Base-by-base conservation (phyloP, 805 yeast genomes). In the Blastobotrys chiropterorum region DNA sequence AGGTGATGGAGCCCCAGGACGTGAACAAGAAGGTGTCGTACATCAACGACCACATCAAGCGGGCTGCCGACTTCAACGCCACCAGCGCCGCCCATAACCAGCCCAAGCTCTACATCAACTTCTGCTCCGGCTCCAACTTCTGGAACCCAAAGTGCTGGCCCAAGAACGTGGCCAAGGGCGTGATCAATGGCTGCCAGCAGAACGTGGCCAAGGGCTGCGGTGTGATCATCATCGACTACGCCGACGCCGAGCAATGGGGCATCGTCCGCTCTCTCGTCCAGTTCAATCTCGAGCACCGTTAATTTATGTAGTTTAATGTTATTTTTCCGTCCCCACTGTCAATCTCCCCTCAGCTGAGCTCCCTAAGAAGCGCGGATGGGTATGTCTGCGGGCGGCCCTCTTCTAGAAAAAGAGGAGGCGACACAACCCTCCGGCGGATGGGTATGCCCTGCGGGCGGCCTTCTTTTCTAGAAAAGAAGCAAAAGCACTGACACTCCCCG, bases 61-160 rank as follows among this genome's bases (percentile, higher is more conserved):
- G 73, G 48, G 86, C 92, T 1, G 63, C 65, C 34, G 72, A 78
- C 19, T 75, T 78, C 67, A 76, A 74, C 60, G 53, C 65, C 13
- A 72, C 78, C 47, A 64, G 71, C 51, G 57, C 69, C 21, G 44
- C 57, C 13, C 49, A 56, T 22, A 67, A 67, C 52, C 76, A 75
- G 54, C 72, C 78, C 47, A 85, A 83, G 66, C 69, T 86, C 57
- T 85, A 78, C 60, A 68, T 86, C 55, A 86, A 86, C 69, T 86
- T 83, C 66, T 81, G 88, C 53, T 77, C 89, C 1, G 92, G 85
- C 15, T 75, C 90, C 44, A 83, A 83, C 67, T 83, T 85, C 64
- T 83, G 82, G 67, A 80, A 83, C 67, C 80, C 74, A 48, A 74
- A 72, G 46, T 85, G 88, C 66, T 86, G 94, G 94, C 94, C 94